Evolutionary conservation across 352 stramenopile genomes (phyloP), one percentile per base, ranked within the genome.

Genomic region (Phytophthora europaea): DNA sequence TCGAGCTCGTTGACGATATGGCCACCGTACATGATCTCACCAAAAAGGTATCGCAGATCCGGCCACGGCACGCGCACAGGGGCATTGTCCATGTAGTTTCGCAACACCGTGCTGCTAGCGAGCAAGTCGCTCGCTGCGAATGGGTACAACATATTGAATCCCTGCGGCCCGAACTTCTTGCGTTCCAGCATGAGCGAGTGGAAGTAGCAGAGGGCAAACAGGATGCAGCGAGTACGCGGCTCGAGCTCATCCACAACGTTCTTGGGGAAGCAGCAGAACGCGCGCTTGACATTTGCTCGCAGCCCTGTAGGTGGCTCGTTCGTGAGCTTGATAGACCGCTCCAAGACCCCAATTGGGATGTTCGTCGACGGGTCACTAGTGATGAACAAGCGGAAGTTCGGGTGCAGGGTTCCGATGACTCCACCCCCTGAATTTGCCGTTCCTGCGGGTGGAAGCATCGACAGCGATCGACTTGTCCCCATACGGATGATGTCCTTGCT

Each of bases 31-130:
- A 97, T 95, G 75, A 97, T 97, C 72, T 97, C 89, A 0, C 90
- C 90, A 80, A 97, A 93, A 18, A 97, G 63, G 65, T 97, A 97
- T 22, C 93, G 83, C 28, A 98, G 68, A 72, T 98, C 94, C 6
- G 86, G 87, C 93, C 94, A 98, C 34, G 94, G 93, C 3, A 98
- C 91, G 18, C 88, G 93, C 4, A 83, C 85, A 0, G 92, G 92
- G 1, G 88, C 91, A 54, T 94, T 98, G 43, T 98, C 94, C 93
- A 98, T 98, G 78, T 98, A 98, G 65, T 98, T 98, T 34, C 83
- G 79, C 4, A 98, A 66, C 53, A 97, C 91, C 1, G 88, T 92
- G 20, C 87, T 92, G 47, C 89, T 97, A 13, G 88, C 80, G 6
- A 95, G 72, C 22, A 98, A 73, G 60, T 98, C 93, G 22, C 91